Conservation (phyloP, 129 eudicot species). For the Chrysanthemum lavandulifolium region DNA sequence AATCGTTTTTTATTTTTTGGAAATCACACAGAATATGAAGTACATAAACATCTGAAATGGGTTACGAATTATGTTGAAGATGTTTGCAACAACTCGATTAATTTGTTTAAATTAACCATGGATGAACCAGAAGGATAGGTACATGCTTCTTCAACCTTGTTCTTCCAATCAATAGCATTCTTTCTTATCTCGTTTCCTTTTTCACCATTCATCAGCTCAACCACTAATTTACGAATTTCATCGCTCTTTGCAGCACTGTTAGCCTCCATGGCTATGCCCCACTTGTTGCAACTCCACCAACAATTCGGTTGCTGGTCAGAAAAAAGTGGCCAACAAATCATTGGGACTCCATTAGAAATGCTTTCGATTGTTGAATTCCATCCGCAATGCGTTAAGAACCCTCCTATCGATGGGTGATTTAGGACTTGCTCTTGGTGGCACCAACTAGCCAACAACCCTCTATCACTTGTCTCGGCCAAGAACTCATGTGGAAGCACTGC, state of each 20-base stretch:
- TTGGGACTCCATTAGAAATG: constrained; percentile 42
- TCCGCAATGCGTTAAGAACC: constrained; percentile 57
- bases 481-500: constrained; percentile 42
- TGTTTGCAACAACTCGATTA: constrained; percentile 22
- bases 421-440: constrained; percentile 57
- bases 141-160: constrained; percentile 43
- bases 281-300: constrained; percentile 45
- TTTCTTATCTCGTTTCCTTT: constrained; percentile 40
- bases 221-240: constrained; percentile 41
- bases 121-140: constrained; percentile 37
- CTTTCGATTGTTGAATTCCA: constrained; percentile 65
- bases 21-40: background rate
- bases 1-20: background rate
- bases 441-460: constrained; percentile 52
- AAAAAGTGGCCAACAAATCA: constrained; percentile 69
- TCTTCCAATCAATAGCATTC: constrained; percentile 49
- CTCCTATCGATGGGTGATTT: constrained; percentile 46
- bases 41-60: background rate
- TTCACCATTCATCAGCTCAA: constrained; percentile 45
- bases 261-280: constrained; percentile 58
- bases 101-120: constrained; percentile 29
- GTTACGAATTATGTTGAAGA: background rate
- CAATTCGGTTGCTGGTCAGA: constrained; percentile 65
- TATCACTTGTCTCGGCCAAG: constrained; percentile 28
- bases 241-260: constrained; percentile 48